Base-by-base conservation (phyloP, 2,329 filamentous ascomycete genomes). In the Clarireedia homoeocarpa region DNA sequence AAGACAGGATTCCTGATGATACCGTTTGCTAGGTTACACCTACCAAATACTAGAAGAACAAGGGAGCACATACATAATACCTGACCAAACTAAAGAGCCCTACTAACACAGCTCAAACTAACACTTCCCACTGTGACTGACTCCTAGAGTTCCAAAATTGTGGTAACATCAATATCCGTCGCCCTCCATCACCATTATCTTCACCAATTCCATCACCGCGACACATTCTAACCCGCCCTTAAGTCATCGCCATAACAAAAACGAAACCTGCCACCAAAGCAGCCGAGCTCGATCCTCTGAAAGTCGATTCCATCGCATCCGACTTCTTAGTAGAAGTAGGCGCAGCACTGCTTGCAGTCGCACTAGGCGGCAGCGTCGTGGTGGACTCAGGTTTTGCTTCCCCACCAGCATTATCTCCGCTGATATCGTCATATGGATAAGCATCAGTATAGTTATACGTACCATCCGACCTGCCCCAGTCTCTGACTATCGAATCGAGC, bases 361-460 rank as follows among this genome's bases (percentile, higher is more conserved):
- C 17, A 24, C 40, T n/a, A 30, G n/a, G 20, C 34, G 53, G 27
- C 5, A 44, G 14, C 20, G 9, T 27, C 12, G 53, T 48, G 4
- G 24, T 39, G 2, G 44, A 36, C 14, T 15, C 48, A 6, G 39
- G 38, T 9, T 23, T 47, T 2, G 53, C 56, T 36, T 42, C 24
- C 12, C 57, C 59, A 23, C 56, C 58, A 20, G 56, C 53, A 45
- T 62, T 58, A 23, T 56, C 59, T 2, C 51, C 42, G 26, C 46
- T 58, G 5, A 34, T 40, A 49, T 44, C 34, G 45, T 63, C 61
- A 53, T 62, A 63, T n/a, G 58, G 61, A 45, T 62, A 64, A 1
- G 48, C 46, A 30, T 56, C 57, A 10, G 59, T 61, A 51, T 64
- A 64, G 38, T 63, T 60, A 12, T 52, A 55, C n/a, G 61, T 55